Evolutionary conservation across 352 stramenopile genomes (phyloP).

Genomic region (Achlya hypogyna): DNA sequence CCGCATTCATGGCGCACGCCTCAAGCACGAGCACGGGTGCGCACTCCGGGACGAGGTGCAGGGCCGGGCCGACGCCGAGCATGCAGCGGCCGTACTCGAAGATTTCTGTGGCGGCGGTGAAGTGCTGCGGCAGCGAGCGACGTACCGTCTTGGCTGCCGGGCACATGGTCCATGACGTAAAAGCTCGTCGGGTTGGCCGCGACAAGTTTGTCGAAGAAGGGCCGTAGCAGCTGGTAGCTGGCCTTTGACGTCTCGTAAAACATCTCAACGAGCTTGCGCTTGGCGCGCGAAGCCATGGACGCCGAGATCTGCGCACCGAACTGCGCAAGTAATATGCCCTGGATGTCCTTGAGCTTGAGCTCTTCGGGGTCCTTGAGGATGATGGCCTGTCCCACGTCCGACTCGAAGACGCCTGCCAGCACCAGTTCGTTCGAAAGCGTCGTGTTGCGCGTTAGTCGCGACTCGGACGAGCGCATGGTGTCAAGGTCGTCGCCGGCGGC

Average conservation of each 20-base stretch:
- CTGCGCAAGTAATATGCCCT: slow-evolving; percentile 10
- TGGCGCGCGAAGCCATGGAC: slow-evolving; percentile 17
- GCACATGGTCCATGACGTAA: slow-evolving; percentile 18
- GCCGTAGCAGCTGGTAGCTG: slow-evolving; percentile 18
- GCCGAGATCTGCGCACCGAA: slow-evolving; percentile 15
- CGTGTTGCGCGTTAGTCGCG: slow-evolving; percentile 10
- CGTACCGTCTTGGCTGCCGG: neutral
- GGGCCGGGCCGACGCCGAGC: slow-evolving; percentile 5
- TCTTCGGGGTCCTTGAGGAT: slow-evolving; percentile 21
- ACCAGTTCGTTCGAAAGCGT: slow-evolving; percentile 19
- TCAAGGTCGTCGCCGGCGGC: neutral
- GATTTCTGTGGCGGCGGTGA: neutral
- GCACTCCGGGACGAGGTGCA: slow-evolving; percentile 6
- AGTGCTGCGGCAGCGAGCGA: neutral
- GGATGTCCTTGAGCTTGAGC: slow-evolving; percentile 18
- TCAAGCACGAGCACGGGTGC: slow-evolving; percentile 14
- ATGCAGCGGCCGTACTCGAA: slow-evolving; percentile 17
- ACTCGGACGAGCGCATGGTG: neutral
- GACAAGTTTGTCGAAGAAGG: slow-evolving; percentile 19
- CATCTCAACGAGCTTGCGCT: slow-evolving; percentile 20
- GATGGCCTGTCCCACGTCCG: slow-evolving; percentile 6
- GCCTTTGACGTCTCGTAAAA: slow-evolving; percentile 17
- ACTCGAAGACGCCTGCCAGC: slow-evolving; percentile 16
- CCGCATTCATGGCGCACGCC: slow-evolving; percentile 9
- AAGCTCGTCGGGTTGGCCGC: slow-evolving; percentile 7